These are phyloP conservation scores for Pichia paraexigua DNA, from an alignment of 805 yeast genomes.

Conservation along the genomic window DNA sequence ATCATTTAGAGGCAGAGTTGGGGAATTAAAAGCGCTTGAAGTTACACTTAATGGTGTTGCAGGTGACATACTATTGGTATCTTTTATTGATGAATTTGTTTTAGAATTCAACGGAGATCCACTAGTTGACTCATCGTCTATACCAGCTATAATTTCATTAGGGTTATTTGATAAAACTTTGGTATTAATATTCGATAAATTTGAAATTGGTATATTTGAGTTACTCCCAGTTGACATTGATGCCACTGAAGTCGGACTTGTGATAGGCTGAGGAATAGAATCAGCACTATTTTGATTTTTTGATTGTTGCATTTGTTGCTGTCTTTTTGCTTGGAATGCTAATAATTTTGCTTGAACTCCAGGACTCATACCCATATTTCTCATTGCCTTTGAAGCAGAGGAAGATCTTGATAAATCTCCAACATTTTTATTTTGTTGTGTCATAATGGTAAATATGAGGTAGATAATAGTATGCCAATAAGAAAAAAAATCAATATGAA, in stretches of 20 bases:
- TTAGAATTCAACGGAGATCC: slow-evolving; percentile 3
- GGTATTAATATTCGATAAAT: background rate
- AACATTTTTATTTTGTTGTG: background rate
- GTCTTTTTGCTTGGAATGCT: slow-evolving; percentile 82
- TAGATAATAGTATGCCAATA: background rate
- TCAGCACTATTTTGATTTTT: background rate
- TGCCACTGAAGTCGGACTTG: background rate
- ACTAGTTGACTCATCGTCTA: slow-evolving; percentile 6
- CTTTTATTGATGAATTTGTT: background rate
- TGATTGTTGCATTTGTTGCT: slow-evolving; percentile 24
- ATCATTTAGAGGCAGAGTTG: slow-evolving; percentile 12
- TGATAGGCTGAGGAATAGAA: background rate
- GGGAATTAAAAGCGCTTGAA: slow-evolving; percentile 14
- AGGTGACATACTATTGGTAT: slow-evolving; percentile 11
- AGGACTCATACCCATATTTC: slow-evolving; percentile 42
- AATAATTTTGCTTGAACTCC: slow-evolving; percentile 80
- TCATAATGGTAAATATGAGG: background rate
- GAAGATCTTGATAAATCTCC: slow-evolving; percentile 7
- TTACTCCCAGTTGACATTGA: background rate
- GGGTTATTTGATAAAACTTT: background rate
- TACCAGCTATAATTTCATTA: background rate
- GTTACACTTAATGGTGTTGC: slow-evolving; percentile 16
- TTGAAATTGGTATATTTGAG: background rate
- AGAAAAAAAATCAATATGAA: background rate
- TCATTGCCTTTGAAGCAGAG: slow-evolving; percentile 6